Percentiles rank a stretch among this genome's conserved stretches.
Evolutionary conservation across 2,329 filamentous ascomycete species (phyloP).

Genomic region (Microdochium trichocladiopsis): DNA sequence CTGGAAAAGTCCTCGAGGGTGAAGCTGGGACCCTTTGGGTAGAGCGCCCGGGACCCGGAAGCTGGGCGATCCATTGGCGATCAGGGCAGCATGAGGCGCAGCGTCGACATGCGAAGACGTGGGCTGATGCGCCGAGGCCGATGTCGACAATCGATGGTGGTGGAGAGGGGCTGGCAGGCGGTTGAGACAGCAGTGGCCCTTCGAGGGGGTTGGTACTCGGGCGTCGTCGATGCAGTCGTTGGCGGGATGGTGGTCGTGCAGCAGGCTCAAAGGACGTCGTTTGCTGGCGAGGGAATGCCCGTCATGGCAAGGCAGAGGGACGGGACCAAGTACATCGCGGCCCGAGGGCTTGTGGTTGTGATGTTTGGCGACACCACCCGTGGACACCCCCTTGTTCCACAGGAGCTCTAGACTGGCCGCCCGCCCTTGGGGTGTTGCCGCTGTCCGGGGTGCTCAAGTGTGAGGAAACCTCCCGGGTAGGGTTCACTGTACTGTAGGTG

Average conservation of each 20-base stretch:
- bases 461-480: too few relatives aligned
- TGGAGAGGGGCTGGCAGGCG: too few relatives aligned
- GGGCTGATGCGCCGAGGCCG: not conserved
- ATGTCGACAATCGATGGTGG: too few relatives aligned
- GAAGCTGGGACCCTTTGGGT: conserved; percentile 74
- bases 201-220: too few relatives aligned
- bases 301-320: too few relatives aligned
- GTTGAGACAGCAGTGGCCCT: too few relatives aligned
- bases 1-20: conserved; percentile 81
- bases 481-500: too few relatives aligned
- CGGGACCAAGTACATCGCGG: too few relatives aligned
- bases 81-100: conserved; percentile 3
- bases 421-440: not conserved
- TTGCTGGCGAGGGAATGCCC: too few relatives aligned
- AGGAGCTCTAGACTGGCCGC: not conserved
- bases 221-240: too few relatives aligned
- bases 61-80: conserved; percentile 31
- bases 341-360: not conserved
- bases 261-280: too few relatives aligned
- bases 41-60: conserved; percentile 57
- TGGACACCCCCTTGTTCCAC: not conserved
- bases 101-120: not conserved
- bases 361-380: not conserved
- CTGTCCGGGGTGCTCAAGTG: not conserved
- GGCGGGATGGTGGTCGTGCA: too few relatives aligned